Conservation (phyloP, 1,139 yeast genomes). For the Pichia sp. region DNA sequence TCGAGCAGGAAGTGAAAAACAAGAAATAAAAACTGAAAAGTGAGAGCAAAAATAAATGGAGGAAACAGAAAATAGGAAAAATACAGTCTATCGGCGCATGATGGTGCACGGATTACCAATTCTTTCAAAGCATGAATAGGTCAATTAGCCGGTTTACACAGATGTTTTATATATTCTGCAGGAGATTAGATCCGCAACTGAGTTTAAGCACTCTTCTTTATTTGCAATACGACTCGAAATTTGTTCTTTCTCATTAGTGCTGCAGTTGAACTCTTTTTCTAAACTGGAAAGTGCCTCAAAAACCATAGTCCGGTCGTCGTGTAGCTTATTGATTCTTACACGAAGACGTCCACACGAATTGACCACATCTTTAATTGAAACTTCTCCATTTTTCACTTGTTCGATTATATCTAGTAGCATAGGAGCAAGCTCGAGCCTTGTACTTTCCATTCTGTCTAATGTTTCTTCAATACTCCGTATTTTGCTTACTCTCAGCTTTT, state of each 20-base stretch:
- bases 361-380: constrained; percentile 29
- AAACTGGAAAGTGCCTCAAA: constrained; percentile 1
- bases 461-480: not conserved
- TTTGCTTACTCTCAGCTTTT: not conserved
- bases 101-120: not conserved
- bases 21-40: too few species aligned
- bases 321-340: constrained; percentile 22
- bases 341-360: constrained; percentile 30
- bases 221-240: not conserved
- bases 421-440: constrained; percentile 26
- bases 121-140: not conserved
- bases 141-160: not conserved
- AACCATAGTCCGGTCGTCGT: constrained; percentile 8
- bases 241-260: not conserved
- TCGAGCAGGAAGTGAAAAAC: not conserved
- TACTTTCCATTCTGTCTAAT: constrained; percentile 14
- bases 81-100: not conserved
- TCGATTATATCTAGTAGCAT: constrained; percentile 28
- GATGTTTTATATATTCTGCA: not conserved
- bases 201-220: not conserved
- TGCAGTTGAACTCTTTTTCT: not conserved
- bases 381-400: constrained; percentile 27
- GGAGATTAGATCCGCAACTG: not conserved
- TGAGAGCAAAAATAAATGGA: too few species aligned
- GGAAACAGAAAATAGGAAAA: too few species aligned